Evolutionary conservation across 2,329 filamentous ascomycete species (phyloP), one percentile per base, ranked within the genome.

Genomic region (Talaromyces pinophilus): DNA sequence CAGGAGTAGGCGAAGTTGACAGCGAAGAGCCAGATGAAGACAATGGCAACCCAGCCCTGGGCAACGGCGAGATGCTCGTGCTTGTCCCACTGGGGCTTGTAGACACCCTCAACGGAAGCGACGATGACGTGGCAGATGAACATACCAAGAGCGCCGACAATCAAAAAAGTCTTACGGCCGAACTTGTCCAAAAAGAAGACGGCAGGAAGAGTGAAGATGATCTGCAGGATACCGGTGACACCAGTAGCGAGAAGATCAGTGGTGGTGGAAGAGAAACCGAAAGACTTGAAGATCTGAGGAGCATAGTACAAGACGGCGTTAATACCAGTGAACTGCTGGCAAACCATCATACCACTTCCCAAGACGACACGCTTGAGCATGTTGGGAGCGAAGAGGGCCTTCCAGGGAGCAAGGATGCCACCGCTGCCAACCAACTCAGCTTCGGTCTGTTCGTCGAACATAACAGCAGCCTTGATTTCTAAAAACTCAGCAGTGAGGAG

Each of bases 391-490:
- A 86, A 90, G 62, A 83, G 82, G 66, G 88, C 83, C 82, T 80
- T 11, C 90, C 80, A 44, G 87, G 81, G 0, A 89, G 90, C 75
- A 90, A 92, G 33, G 87, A 81, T 68, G 88, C 87, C 0, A 85
- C 85, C 7, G 88, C 81, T 1, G 86, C 64, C 64, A n/a, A 63
- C 25, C 33, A 66, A 48, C 38, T 63, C 59, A 19, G 59, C 60
- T 52, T 48, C 52, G 22, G 60, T 87, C 35, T 87, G 84, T 78
- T 92, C 90, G 79, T 93, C 90, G 70, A 92, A 93, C 7, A 89
- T 74, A 0, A 86, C 88, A 74, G 92, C 88, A 0, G 90, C 89
- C 75, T 91, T 90, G 79, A 93, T 92, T 75, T 93, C 90, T 35
- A 91, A 83, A 72, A 89, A 92, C 72, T 92, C 90, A 2, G 92